Base-by-base conservation (phyloP, 2,329 filamentous ascomycete genomes). In the Aspergillus uvarum region DNA sequence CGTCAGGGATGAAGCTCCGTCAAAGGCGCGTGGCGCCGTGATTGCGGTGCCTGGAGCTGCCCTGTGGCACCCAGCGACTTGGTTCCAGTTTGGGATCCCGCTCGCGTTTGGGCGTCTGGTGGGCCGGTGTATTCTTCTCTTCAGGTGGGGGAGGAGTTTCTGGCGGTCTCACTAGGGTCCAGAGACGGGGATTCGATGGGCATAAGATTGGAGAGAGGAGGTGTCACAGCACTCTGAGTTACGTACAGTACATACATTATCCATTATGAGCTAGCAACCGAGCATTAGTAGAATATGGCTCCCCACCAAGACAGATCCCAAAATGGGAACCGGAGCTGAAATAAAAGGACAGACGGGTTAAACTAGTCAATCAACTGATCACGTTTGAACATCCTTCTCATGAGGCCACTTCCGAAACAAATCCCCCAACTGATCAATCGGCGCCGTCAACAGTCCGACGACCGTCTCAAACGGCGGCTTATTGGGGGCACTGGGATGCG, bases 391-490 rank as follows among this genome's bases (percentile, higher is more conserved):
- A 19, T 44, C 38, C 6, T 44, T 44, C 38, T 44, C 38, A 16
- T 58, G 24, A 10, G 59, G 59, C 63, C 63, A 87, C 65, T 80
- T 82, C 35, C 80, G 69, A 65, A 85, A 82, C 48, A 84, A 50
- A 67, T 87, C 83, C 29, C 72, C 74, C 32, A 87, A 62, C 51
- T 77, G 79, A 65, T 87, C 85, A 31, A 87, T 74, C 0, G 85
- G 84, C 6, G 84, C 82, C 0, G 81, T 73, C 70, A 87, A 56
- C 24, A 87, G 65, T 0, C 82, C 83, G 62, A 79, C 79, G 0
- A 79, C 82, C 0, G 80, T 82, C 75, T 86, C 83, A 60, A 85
- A 86, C 0, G 81, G 80, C 12, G 83, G 83, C 38, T 79, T 77
- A 60, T 82, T 77, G 0, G 79, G 79, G 6, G 80, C 77, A n/a